These are phyloP conservation scores for Brasilioporus rufonigricans DNA, from an alignment of 768 basidiomycete genomes.

Conservation along the genomic window DNA sequence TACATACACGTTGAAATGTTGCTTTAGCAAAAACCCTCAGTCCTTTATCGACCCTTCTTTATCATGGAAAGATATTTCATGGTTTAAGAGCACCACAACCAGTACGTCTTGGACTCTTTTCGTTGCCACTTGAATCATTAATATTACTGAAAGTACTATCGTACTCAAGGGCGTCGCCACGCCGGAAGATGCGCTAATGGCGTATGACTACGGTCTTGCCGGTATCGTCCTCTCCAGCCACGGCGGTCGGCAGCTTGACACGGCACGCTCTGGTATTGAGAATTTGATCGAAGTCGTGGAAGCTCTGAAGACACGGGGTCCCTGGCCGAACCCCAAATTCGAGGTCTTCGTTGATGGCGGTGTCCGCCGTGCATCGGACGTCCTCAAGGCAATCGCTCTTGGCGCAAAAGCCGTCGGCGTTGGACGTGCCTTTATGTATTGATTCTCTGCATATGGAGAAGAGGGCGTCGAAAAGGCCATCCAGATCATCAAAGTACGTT, in stretches of 20 bases:
- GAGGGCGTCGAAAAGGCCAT: slow-evolving; percentile 85
- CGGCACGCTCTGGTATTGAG: slow-evolving; percentile 81
- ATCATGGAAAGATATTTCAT: slow-evolving; percentile 59
- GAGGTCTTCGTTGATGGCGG: slow-evolving; percentile 92
- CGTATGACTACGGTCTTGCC: slow-evolving; percentile 67
- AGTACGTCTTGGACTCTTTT: slow-evolving; percentile 37
- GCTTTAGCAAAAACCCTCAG: slow-evolving; percentile 35
- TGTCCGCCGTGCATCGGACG: slow-evolving; percentile 82
- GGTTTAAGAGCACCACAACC: slow-evolving; percentile 75
- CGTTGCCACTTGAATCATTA: not conserved
- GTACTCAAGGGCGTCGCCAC: slow-evolving; percentile 81
- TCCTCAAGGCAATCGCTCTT: slow-evolving; percentile 78
- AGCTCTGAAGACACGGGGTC: slow-evolving; percentile 63
- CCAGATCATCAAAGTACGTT: slow-evolving; percentile 64
- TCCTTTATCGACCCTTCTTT: slow-evolving; percentile 91
- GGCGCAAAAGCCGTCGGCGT: slow-evolving; percentile 81
- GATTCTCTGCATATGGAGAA: slow-evolving; percentile 81
- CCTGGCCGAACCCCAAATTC: slow-evolving; percentile 75
- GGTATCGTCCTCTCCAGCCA: slow-evolving; percentile 82
- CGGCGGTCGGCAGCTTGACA: slow-evolving; percentile 63
- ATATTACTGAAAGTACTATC: slow-evolving; percentile 57
- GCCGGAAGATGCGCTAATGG: slow-evolving; percentile 82
- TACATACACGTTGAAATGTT: slow-evolving; percentile 29
- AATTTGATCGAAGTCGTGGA: slow-evolving; percentile 76
- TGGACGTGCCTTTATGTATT: slow-evolving; percentile 81